Conservation (phyloP, 371 early-diverging fungal species). For the Circinella minor region DNA sequence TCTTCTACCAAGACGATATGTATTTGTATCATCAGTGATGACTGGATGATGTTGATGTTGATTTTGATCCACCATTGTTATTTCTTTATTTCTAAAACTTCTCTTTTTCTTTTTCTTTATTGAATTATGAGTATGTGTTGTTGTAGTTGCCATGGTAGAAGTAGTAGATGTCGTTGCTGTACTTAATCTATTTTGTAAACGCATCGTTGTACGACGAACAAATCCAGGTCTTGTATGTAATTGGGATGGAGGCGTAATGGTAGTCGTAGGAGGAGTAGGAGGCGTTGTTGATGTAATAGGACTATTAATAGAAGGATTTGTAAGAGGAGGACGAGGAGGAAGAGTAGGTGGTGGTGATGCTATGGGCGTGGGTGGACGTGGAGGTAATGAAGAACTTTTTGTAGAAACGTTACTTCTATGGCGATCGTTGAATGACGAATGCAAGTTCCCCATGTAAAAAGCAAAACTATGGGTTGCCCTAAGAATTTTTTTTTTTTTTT, state of each 20-base stretch:
- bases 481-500: not conserved
- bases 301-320: too few species aligned
- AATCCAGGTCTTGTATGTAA: not conserved
- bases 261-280: too few species aligned
- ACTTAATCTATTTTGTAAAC: not conserved
- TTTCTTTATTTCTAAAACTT: too few species aligned
- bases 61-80: too few species aligned
- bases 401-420: not conserved
- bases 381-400: too few species aligned
- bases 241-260: too few species aligned
- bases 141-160: not conserved
- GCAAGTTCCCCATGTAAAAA: slow-evolving; percentile 24
- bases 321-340: too few species aligned
- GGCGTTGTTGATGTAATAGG: not conserved
- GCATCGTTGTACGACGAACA: not conserved
- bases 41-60: not conserved
- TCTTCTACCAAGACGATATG: slow-evolving; percentile 19
- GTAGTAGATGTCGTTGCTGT: not conserved
- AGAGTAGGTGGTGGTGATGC: too few species aligned
- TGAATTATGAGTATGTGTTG: not conserved
- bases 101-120: too few species aligned
- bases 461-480: not conserved
- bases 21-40: slow-evolving; percentile 7
- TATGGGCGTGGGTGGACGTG: too few species aligned
- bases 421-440: slow-evolving; percentile 5